Evolutionary conservation across 1,139 yeast genomes (phyloP).

Genomic region (Diutina sp.): DNA sequence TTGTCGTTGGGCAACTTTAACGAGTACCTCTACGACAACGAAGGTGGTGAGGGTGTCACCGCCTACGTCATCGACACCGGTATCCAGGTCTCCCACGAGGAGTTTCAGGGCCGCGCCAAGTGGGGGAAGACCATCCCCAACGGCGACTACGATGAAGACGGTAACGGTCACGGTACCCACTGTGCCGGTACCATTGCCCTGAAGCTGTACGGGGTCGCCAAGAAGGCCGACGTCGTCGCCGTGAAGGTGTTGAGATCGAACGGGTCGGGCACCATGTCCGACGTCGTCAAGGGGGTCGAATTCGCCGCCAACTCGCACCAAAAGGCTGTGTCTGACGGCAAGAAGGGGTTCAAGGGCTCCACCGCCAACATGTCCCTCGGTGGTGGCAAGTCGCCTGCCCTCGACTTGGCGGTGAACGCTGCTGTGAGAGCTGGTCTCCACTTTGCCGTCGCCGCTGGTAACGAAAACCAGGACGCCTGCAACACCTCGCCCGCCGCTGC

Average conservation of each 20-base stretch:
- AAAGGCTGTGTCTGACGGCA: constrained; percentile 39
- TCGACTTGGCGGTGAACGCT: constrained; percentile 75
- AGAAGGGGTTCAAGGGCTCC: constrained; percentile 69
- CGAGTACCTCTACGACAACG: constrained; percentile 72
- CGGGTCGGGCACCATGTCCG: constrained; percentile 74
- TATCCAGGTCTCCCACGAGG: constrained; percentile 65
- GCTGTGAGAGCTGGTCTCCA: constrained; percentile 73
- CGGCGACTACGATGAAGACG: constrained; percentile 76
- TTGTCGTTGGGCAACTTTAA: constrained; percentile 69
- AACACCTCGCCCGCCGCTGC: constrained; percentile 76
- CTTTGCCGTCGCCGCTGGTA: constrained; percentile 86
- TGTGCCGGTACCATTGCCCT: constrained; percentile 83
- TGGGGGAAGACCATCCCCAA: constrained; percentile 91
- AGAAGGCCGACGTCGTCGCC: constrained; percentile 61
- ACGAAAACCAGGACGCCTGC: constrained; percentile 77
- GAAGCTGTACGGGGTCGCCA: constrained; percentile 65
- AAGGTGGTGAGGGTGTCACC: constrained; percentile 88
- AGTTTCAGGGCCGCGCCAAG: constrained; percentile 81
- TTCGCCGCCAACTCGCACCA: constrained; percentile 58
- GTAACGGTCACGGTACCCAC: constrained; percentile 92
- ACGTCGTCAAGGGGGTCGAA: constrained; percentile 73
- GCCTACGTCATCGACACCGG: constrained; percentile 93
- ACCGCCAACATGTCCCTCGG: constrained; percentile 88
- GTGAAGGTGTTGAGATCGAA: constrained; percentile 66
- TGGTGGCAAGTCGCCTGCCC: constrained; percentile 74